These are phyloP conservation scores for Metarhizium brunneum DNA, from an alignment of 2,329 filamentous ascomycete genomes.

Conservation along the genomic window DNA sequence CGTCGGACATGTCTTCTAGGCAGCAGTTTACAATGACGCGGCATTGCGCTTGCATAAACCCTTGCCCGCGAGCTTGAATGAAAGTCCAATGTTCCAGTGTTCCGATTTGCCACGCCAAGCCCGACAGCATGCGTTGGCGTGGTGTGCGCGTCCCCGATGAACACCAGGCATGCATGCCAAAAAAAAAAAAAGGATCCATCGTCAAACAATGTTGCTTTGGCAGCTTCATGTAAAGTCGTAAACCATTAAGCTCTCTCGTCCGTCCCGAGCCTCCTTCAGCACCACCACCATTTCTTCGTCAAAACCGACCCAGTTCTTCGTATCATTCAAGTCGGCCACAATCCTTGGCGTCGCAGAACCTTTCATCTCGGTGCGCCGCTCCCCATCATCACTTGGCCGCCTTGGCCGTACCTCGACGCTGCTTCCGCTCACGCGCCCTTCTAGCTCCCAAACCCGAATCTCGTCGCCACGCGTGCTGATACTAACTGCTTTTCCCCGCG, in stretches of 20 bases:
- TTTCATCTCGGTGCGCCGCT: constrained; percentile 10
- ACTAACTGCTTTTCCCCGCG: constrained; percentile 81
- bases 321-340: constrained; percentile 29
- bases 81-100: too few species aligned
- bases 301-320: constrained; percentile 67
- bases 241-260: constrained; percentile 65
- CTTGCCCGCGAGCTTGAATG: too few species aligned
- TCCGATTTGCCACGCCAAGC: too few species aligned
- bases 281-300: constrained; percentile 90
- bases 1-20: too few species aligned
- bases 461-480: constrained; percentile 72
- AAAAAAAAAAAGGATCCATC: not conserved
- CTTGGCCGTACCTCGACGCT: constrained; percentile 44
- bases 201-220: not conserved
- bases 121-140: too few species aligned
- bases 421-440: constrained; percentile 52
- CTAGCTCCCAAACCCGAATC: constrained; percentile 81
- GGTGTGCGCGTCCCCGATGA: not conserved
- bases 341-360: not conserved
- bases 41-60: too few species aligned
- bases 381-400: constrained; percentile 11
- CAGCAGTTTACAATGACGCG: too few species aligned
- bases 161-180: not conserved
- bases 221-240: constrained; percentile 65
- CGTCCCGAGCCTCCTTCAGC: constrained; percentile 59